Percentiles rank a stretch among this genome's conserved stretches.
Evolutionary conservation across 208 protist genomes (phyloP).

Genomic region (Acanthamoeba sp.): DNA sequence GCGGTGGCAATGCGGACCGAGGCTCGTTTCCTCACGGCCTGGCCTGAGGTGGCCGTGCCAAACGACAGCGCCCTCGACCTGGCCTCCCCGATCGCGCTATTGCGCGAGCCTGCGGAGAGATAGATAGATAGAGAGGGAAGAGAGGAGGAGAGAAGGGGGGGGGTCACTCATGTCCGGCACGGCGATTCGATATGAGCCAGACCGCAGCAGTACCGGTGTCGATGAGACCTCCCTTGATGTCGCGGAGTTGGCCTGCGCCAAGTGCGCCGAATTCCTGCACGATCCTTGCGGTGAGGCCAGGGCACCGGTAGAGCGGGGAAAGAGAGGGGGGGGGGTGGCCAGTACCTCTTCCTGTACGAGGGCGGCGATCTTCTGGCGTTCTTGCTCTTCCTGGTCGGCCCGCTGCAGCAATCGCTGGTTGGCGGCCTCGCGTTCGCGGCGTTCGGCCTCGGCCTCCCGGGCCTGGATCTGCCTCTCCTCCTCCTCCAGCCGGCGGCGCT

Average conservation of each 20-base stretch:
- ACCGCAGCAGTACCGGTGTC: neutral
- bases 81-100: neutral
- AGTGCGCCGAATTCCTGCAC: neutral
- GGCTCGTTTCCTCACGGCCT: neutral
- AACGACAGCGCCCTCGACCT: neutral
- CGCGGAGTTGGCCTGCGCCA: neutral
- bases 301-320: too few relatives aligned
- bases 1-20: neutral
- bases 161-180: too few relatives aligned
- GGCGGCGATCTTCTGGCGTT: conserved; percentile 3
- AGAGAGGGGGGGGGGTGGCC: too few relatives aligned
- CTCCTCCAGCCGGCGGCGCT: neutral
- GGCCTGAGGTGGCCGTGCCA: neutral
- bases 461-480: neutral
- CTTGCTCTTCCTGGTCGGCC: neutral
- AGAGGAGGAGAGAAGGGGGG: too few relatives aligned
- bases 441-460: neutral
- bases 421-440: neutral
- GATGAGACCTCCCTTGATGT: neutral
- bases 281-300: too few relatives aligned
- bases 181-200: too few relatives aligned
- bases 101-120: neutral
- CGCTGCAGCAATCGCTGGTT: neutral
- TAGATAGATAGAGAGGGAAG: neutral
- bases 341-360: conserved; percentile 16